A percentile compares a stretch with the other conserved stretches of the same genome.
These are phyloP conservation scores for Nakaseomyces nivariensis DNA, from an alignment of 1,139 yeast genomes.

Conservation along the genomic window DNA sequence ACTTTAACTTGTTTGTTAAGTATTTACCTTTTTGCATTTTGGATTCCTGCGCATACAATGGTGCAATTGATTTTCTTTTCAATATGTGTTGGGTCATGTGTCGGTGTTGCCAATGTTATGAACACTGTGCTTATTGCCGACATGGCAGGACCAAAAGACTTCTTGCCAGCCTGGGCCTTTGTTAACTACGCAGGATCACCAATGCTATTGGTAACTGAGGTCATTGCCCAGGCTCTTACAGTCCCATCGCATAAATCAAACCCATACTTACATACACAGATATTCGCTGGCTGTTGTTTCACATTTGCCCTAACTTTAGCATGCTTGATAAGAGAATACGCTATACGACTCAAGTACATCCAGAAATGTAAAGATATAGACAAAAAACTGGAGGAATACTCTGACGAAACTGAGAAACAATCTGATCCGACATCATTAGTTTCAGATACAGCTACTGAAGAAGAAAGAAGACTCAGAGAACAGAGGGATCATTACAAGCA, in stretches of 20 bases:
- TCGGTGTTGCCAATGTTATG: conserved; percentile 61
- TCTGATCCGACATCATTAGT: background rate
- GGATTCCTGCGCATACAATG: conserved; percentile 42
- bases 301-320: conserved; percentile 30
- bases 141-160: conserved; percentile 36
- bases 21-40: conserved; percentile 32
- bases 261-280: conserved; percentile 52
- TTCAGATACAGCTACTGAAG: background rate
- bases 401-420: background rate
- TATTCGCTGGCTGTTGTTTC: conserved; percentile 46
- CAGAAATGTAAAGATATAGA: conserved; percentile 9
- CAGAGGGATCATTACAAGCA: background rate
- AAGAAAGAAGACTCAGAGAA: background rate
- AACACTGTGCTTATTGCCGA: conserved; percentile 53
- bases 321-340: conserved; percentile 35
- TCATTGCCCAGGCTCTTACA: conserved; percentile 42
- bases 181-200: conserved; percentile 41
- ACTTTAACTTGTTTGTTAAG: conserved; percentile 20
- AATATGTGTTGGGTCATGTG: conserved; percentile 41
- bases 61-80: conserved; percentile 45
- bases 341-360: conserved; percentile 27
- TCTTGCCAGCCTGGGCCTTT: conserved; percentile 54
- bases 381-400: conserved; percentile 10
- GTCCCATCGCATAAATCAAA: conserved; percentile 23
- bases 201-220: conserved; percentile 40